Base-by-base conservation (phyloP, 768 basidiomycete species). In the Rhizopogon salebrosus region DNA sequence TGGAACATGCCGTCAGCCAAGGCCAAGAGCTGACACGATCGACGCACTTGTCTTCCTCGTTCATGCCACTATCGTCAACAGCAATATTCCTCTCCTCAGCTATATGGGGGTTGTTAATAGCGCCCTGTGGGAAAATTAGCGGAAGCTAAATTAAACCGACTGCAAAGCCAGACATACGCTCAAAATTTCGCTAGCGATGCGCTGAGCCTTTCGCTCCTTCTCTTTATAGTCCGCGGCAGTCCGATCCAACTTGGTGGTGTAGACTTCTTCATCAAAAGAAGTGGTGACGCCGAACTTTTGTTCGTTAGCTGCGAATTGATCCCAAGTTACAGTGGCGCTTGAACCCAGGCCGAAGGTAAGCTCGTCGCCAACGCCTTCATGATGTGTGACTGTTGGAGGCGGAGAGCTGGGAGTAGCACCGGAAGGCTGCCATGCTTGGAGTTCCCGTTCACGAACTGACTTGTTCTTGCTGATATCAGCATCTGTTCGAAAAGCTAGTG, bases 1-100 rank as follows among this genome's bases (percentile, higher is more conserved):
- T 97, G 64, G 38, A 99, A 26, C 95, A 63, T 88, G 89, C 14
- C 85, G 77, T 31, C 85, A 79, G 53, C 95, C 87, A 48, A 89
- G 85, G 27, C 97, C 94, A 24, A n/a, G 92, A 93, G 52, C 89
- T 89, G 65, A 92, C 98, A 69, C 93, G 36, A 42, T 22, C 64
- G 6, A 65, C 82, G 62, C 57, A 98, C 95, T 92, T 95, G 74
- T 98, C 95, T 70, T 99, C 97, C 73, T 99, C 97, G 65, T 95
- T 93, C 53, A 76, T 68, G 37, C 84, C 86, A 54, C 79, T 85
- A 57, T 89, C 87, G 64, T 91, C 87, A 16, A 81, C 70, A 31
- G 66, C 62, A 54, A 81, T 60, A 55, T 76, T 70, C 64, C 97
- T 83, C 71, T 98, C 97, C 69, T 98, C 97, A 39, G 87, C 84